Percentiles rank a stretch among this genome's conserved stretches.
These are phyloP conservation scores for Plasmodium cynomolgi DNA, from an alignment of 169 alveolate genomes.

Conservation along the genomic window DNA sequence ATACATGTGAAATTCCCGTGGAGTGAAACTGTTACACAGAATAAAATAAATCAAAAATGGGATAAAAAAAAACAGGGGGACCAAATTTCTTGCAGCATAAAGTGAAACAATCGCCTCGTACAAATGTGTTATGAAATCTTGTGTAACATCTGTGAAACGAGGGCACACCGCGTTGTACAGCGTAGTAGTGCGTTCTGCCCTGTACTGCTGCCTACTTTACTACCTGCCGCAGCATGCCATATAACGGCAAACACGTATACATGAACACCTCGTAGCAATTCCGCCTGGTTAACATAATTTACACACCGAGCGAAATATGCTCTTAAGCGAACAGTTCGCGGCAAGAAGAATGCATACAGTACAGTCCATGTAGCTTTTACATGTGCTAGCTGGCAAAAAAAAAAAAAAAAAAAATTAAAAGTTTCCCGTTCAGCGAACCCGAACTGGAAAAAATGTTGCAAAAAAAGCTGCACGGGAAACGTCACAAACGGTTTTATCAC, in stretches of 20 bases:
- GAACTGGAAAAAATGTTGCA: constrained; percentile 2
- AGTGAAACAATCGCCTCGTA: background rate
- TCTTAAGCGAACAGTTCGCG: background rate
- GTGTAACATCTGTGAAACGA: background rate
- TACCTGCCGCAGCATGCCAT: background rate
- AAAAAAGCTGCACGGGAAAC: background rate
- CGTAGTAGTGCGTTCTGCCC: background rate
- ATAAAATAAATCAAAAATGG: background rate
- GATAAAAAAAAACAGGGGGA: background rate
- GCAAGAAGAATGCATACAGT: background rate
- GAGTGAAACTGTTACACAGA: background rate
- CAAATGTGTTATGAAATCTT: background rate
- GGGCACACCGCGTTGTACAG: background rate
- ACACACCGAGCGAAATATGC: constrained; percentile 7
- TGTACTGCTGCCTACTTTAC: background rate
- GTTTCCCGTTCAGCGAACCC: background rate
- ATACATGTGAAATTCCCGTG: background rate
- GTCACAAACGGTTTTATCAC: background rate
- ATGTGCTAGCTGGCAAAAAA: background rate
- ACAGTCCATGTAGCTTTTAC: background rate
- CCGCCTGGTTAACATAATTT: background rate
- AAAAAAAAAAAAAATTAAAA: constrained; percentile 1
- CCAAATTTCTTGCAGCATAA: background rate
- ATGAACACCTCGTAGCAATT: background rate
- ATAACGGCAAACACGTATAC: background rate